Percentiles rank a stretch among this genome's conserved stretches.
Conservation (phyloP, 176 grass and related monocot genomes). For the Chloris gayana region DNA sequence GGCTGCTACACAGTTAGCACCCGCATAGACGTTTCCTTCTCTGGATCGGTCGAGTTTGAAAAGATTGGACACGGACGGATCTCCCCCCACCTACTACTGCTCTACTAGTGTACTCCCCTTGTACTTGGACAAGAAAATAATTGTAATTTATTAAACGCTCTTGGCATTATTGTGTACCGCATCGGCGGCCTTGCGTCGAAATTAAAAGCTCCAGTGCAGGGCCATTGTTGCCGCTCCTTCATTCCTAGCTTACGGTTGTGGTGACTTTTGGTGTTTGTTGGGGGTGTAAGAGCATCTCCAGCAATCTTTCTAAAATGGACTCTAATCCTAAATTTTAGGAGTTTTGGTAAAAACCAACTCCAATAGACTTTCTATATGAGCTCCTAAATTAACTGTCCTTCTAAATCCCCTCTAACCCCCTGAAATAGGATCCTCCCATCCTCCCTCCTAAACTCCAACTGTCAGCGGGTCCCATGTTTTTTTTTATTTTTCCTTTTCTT, state of each 20-base stretch:
- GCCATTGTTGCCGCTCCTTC: neutral
- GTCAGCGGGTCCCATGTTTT: no score
- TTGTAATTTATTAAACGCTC: slow-evolving; percentile 6
- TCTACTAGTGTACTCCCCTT: neutral
- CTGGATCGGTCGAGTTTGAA: neutral
- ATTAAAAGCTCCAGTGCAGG: slow-evolving; percentile 38
- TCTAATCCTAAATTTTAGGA: no score
- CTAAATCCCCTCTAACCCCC: no score
- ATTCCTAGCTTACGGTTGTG: neutral
- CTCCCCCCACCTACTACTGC: neutral
- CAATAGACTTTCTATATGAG: no score
- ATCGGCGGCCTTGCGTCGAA: slow-evolving; percentile 14
- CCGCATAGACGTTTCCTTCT: slow-evolving; percentile 55
- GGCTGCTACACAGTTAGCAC: slow-evolving; percentile 59
- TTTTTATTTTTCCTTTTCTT: no score
- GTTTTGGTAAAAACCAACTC: no score
- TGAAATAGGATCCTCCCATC: no score
- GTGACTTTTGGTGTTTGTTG: slow-evolving; percentile 10
- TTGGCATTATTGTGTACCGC: neutral
- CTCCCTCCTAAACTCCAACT: no score
- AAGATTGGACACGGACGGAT: neutral
- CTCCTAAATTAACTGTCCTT: no score
- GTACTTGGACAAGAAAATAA: slow-evolving; percentile 44
- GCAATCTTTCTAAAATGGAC: no score
- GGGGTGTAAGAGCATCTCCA: no score